phyloP scores from a whole-genome alignment of 2,329 filamentous ascomycete genomes.

The Trichoderma koningii region DNA sequence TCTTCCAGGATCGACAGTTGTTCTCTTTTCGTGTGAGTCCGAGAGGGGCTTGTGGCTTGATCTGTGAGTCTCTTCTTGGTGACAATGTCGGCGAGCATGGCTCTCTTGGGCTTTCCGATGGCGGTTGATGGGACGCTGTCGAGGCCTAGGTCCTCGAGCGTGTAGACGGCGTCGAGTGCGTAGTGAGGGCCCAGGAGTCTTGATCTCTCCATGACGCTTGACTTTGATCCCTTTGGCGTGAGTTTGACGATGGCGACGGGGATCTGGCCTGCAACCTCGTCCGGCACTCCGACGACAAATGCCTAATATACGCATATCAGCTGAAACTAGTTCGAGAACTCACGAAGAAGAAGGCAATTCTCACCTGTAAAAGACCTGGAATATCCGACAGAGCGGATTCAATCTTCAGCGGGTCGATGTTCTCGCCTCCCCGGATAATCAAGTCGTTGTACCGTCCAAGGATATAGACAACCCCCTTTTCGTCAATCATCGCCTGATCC shows the following conservation, averaged over 20 bases:
- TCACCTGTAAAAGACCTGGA: conserved; percentile 38
- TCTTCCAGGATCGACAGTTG: conserved; percentile 27
- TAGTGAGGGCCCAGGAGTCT: conserved; percentile 43
- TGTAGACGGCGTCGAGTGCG: conserved; percentile 45
- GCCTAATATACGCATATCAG: conserved; percentile 33
- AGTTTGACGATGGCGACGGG: conserved; percentile 48
- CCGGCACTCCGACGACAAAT: conserved; percentile 48
- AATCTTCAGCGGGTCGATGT: conserved; percentile 45
- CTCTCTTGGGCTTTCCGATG: conserved; percentile 50
- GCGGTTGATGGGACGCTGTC: conserved; percentile 45
- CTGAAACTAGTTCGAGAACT: neutral
- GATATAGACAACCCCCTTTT: conserved; percentile 43
- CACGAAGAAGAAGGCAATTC: neutral
- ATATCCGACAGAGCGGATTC: conserved; percentile 42
- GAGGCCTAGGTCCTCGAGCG: conserved; percentile 45
- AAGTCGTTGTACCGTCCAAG: conserved; percentile 49
- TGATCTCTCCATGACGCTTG: conserved; percentile 37
- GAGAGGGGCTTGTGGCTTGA: neutral
- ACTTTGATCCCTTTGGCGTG: conserved; percentile 38
- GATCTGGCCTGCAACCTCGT: conserved; percentile 51
- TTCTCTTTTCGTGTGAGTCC: neutral
- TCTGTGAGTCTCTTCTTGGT: conserved; percentile 26
- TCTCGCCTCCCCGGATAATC: conserved; percentile 50
- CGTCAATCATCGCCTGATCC: conserved; percentile 45
- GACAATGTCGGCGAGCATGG: conserved; percentile 38